A percentile compares a stretch with the other conserved stretches of the same genome.
Conservation (phyloP, 768 basidiomycete species). For the Lentinula sp. region DNA sequence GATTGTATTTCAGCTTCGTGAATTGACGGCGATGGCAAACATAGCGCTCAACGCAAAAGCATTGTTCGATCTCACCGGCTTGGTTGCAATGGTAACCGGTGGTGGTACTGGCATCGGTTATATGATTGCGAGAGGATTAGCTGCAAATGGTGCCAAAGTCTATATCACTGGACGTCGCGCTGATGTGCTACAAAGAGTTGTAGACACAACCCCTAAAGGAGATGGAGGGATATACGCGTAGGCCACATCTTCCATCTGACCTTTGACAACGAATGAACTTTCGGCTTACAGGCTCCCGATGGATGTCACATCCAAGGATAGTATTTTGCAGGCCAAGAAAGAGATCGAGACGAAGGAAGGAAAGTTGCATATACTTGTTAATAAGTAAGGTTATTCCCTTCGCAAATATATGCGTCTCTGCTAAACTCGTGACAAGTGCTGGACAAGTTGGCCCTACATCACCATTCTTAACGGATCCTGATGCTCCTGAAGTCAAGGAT, state of each 20-base stretch:
- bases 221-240: constrained; percentile 56
- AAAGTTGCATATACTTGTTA: constrained; percentile 71
- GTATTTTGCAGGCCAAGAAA: constrained; percentile 52
- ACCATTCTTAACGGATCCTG: constrained; percentile 48
- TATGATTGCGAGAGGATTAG: constrained; percentile 30
- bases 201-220: constrained; percentile 37
- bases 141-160: constrained; percentile 69
- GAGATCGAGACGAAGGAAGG: constrained; percentile 55
- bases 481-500: constrained; percentile 53
- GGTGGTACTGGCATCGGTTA: constrained; percentile 46
- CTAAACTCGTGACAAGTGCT: constrained; percentile 38
- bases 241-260: constrained; percentile 7
- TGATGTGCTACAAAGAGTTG: constrained; percentile 55
- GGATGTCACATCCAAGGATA: constrained; percentile 67
- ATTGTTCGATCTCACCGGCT: constrained; percentile 50
- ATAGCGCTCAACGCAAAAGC: constrained; percentile 23
- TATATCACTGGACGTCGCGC: constrained; percentile 72
- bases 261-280: neutral
- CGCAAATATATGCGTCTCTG: neutral
- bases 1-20: neutral
- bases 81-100: constrained; percentile 49
- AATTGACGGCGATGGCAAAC: neutral
- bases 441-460: constrained; percentile 67
- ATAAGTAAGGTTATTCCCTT: constrained; percentile 51
- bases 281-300: constrained; percentile 44